These are phyloP conservation scores for Torrubiella hemipterigena DNA, from an alignment of 2,329 filamentous ascomycete genomes.

Conservation along the genomic window DNA sequence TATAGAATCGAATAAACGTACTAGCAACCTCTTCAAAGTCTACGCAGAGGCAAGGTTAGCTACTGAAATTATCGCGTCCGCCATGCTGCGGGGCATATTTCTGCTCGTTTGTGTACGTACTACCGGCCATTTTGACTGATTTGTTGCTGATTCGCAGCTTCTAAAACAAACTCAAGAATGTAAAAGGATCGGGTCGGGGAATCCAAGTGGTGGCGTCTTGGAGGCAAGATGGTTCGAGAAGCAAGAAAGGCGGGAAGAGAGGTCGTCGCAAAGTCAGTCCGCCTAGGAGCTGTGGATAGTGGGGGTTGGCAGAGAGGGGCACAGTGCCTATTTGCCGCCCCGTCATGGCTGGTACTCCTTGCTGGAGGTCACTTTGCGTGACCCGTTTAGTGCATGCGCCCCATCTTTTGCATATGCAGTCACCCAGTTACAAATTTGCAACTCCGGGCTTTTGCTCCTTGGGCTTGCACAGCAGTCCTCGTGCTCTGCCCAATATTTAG, in stretches of 20 bases:
- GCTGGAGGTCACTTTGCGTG: background rate
- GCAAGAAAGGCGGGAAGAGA: too few relatives aligned
- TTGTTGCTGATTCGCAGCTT: constrained; percentile 2
- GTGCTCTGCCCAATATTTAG: background rate
- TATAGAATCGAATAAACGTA: constrained; percentile 18
- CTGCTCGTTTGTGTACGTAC: too few relatives aligned
- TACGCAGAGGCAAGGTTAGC: constrained; percentile 13
- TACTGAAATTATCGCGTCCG: constrained; percentile 7
- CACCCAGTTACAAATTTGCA: too few relatives aligned
- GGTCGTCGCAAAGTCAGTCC: background rate
- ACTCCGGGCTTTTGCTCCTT: background rate
- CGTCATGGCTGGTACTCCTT: background rate
- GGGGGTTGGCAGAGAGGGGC: background rate
- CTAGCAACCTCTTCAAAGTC: constrained; percentile 35
- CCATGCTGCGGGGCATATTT: constrained; percentile 3
- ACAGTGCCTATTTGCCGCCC: too few relatives aligned
- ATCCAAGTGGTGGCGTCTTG: background rate
- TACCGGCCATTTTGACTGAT: constrained; percentile 18
- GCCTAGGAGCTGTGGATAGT: constrained; percentile 1
- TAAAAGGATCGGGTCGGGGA: constrained; percentile 8
- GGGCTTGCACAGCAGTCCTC: background rate
- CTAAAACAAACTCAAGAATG: constrained; percentile 1
- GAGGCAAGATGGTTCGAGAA: too few relatives aligned
- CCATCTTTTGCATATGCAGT: too few relatives aligned
- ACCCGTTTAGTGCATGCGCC: background rate